These are phyloP conservation scores for Ogataea corticis DNA, from an alignment of 805 yeast species.

Conservation along the genomic window DNA sequence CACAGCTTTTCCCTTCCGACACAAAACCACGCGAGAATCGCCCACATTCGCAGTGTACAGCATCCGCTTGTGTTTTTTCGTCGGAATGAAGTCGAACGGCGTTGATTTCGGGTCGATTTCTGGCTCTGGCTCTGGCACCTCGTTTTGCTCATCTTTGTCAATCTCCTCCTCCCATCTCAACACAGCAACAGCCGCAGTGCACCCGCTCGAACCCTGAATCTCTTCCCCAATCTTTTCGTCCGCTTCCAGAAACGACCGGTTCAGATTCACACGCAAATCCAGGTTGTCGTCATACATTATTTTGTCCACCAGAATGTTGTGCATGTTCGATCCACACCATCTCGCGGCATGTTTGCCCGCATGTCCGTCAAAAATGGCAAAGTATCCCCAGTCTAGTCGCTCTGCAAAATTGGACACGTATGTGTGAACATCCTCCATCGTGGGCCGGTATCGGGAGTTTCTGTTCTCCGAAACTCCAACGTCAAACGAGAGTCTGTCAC, in stretches of 20 bases:
- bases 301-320: slow-evolving; percentile 61
- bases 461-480: slow-evolving; percentile 94
- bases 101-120: slow-evolving; percentile 21
- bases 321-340: slow-evolving; percentile 90
- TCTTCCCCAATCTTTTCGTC: slow-evolving; percentile 66
- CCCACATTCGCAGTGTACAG: slow-evolving; percentile 95
- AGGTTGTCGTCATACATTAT: slow-evolving; percentile 46
- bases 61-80: slow-evolving; percentile 60
- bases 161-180: slow-evolving; percentile 71
- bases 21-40: slow-evolving; percentile 81
- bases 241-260: slow-evolving; percentile 70
- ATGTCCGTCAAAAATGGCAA: slow-evolving; percentile 96
- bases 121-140: slow-evolving; percentile 1
- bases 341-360: slow-evolving; percentile 92
- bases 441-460: slow-evolving; percentile 74
- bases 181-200: slow-evolving; percentile 94
- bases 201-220: slow-evolving; percentile 76
- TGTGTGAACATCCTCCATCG: slow-evolving; percentile 97
- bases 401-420: slow-evolving; percentile 93
- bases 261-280: slow-evolving; percentile 66
- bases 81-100: slow-evolving; percentile 51
- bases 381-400: slow-evolving; percentile 87
- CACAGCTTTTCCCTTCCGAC: slow-evolving; percentile 70
- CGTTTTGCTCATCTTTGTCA: slow-evolving; percentile 12
- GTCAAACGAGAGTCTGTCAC: slow-evolving; percentile 61